phyloP scores from a whole-genome alignment of 129 eudicot species.

The Centaurea solstitialis region DNA sequence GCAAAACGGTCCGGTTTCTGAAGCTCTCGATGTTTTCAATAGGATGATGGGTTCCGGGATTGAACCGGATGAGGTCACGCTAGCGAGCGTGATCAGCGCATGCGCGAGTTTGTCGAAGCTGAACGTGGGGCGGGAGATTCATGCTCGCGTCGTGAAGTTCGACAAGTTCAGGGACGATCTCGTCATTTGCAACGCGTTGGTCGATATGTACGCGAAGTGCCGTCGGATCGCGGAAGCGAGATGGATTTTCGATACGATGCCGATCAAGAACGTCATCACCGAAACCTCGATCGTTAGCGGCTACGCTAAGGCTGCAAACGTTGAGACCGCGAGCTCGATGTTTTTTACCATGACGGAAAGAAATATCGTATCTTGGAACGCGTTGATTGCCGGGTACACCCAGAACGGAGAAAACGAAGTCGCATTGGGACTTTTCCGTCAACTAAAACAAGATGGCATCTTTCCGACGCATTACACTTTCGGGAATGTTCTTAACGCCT shows the following conservation, averaged over 20 bases:
- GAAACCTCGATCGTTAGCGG: conserved; percentile 42
- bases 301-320: conserved; percentile 31
- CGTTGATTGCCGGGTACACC: conserved; percentile 41
- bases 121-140: conserved; percentile 31
- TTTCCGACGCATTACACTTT: conserved; percentile 43
- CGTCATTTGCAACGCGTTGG: conserved; percentile 42
- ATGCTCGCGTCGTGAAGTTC: conserved; percentile 33
- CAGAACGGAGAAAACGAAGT: conserved; percentile 38
- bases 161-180: conserved; percentile 35
- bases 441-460: conserved; percentile 29
- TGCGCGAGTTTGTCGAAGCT: conserved; percentile 37
- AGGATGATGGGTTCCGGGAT: conserved; percentile 26
- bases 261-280: conserved; percentile 25
- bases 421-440: conserved; percentile 30
- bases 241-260: conserved; percentile 47
- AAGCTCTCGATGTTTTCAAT: conserved; percentile 31
- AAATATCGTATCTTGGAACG: conserved; percentile 44
- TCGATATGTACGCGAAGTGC: conserved; percentile 42
- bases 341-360: conserved; percentile 36
- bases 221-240: conserved; percentile 35
- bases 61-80: conserved; percentile 41
- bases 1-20: conserved; percentile 43
- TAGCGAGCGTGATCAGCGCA: conserved; percentile 42
- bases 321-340: conserved; percentile 27
- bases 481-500: conserved; percentile 44